These are phyloP conservation scores for Castanospermum australe DNA, from an alignment of 306 rosid species.

Conservation along the genomic window DNA sequence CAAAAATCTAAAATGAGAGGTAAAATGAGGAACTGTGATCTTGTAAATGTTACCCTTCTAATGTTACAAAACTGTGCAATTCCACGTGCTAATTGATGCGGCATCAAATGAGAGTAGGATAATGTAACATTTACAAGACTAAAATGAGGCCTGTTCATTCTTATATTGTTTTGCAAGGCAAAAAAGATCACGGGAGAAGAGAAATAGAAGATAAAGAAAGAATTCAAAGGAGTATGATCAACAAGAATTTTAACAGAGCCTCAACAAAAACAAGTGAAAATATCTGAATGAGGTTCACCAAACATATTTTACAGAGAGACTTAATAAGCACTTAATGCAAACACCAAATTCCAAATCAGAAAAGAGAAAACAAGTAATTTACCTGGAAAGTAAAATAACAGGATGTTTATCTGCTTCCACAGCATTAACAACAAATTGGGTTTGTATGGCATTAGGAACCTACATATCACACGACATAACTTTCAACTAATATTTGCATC, in stretches of 20 bases:
- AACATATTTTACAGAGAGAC: background rate
- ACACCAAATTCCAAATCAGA: background rate
- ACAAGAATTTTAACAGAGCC: background rate
- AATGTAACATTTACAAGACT: too few species aligned
- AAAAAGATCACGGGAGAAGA: background rate
- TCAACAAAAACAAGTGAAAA: background rate
- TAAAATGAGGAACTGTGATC: too few species aligned
- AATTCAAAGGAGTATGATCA: background rate
- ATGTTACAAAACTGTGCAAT: too few species aligned
- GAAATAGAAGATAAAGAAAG: background rate
- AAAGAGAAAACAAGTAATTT: slow-evolving; percentile 23
- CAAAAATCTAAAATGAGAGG: too few species aligned
- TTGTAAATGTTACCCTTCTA: too few species aligned
- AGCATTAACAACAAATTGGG: slow-evolving; percentile 55
- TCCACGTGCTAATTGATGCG: too few species aligned
- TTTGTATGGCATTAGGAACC: slow-evolving; percentile 81
- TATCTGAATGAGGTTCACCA: background rate
- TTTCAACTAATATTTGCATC: slow-evolving; percentile 30
- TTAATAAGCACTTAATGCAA: slow-evolving; percentile 8
- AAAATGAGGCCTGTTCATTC: background rate
- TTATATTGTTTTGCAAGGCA: background rate
- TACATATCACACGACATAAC: slow-evolving; percentile 37
- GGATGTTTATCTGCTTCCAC: slow-evolving; percentile 82
- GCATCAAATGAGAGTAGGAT: too few species aligned
- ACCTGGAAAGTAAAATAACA: slow-evolving; percentile 80